These are phyloP conservation scores for Rhodotorula sp. DNA, from an alignment of 1,284 basidiomycete species.

Conservation along the genomic window DNA sequence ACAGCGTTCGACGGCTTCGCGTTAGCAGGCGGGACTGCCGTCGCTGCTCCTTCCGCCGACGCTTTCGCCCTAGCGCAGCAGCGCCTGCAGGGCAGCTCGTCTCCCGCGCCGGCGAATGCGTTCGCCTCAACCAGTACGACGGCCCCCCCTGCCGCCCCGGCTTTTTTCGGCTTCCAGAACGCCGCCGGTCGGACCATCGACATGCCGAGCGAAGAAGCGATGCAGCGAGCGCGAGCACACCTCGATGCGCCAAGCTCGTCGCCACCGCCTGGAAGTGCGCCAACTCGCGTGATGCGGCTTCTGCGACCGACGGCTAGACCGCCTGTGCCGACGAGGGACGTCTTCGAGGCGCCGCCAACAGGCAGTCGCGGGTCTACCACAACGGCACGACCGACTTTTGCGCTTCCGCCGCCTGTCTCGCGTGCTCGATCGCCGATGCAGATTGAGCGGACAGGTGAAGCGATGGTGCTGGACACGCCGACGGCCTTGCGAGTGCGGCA, in stretches of 20 bases:
- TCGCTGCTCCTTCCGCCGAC: conserved; percentile 1
- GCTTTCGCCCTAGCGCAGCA: neutral
- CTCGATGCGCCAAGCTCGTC: conserved; percentile 2
- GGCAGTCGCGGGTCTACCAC: neutral
- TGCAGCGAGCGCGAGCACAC: neutral
- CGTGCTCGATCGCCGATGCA: neutral
- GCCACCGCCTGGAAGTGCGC: neutral
- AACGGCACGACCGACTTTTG: neutral
- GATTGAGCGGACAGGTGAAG: neutral
- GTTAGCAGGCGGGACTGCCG: neutral
- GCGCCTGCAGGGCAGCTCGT: neutral
- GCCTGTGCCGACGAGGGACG: neutral
- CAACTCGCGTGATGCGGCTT: neutral
- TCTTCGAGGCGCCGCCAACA: conserved; percentile 13
- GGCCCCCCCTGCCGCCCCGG: neutral
- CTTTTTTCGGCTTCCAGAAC: conserved; percentile 17
- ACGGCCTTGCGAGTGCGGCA: neutral
- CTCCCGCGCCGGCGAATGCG: neutral
- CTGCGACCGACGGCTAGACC: neutral
- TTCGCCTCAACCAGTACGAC: no score
- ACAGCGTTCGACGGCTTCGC: neutral
- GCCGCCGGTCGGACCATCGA: conserved; percentile 8
- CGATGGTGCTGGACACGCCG: conserved; percentile 4
- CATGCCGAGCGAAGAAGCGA: conserved; percentile 19
- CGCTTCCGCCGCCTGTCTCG: neutral